These are phyloP conservation scores for Scytalidium lignicola DNA, from an alignment of 2,329 filamentous ascomycete genomes.

Conservation along the genomic window DNA sequence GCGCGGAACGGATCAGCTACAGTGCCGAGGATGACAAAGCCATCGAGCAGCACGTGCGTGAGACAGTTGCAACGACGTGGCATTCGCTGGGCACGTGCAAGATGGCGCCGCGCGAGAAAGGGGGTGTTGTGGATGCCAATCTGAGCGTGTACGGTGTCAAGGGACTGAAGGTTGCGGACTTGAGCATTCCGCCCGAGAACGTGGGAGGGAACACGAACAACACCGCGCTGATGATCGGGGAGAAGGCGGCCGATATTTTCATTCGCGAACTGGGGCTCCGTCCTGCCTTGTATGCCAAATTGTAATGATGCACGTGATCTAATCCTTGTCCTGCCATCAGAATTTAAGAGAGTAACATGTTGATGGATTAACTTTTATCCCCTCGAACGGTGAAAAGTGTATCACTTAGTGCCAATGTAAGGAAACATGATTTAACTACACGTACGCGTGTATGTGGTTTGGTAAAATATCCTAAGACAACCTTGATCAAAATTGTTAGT, in stretches of 20 bases:
- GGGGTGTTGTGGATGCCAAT: conserved; percentile 29
- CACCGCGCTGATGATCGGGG: conserved; percentile 33
- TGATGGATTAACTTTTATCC: too few species aligned
- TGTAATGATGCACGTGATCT: too few species aligned
- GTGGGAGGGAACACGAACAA: conserved; percentile 38
- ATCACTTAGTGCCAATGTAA: too few species aligned
- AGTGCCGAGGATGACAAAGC: conserved; percentile 20
- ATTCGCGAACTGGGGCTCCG: conserved; percentile 29
- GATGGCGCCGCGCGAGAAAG: conserved; percentile 29
- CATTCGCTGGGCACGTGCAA: conserved; percentile 32
- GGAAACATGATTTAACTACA: too few species aligned
- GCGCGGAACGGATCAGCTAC: conserved; percentile 23
- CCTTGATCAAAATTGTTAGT: too few species aligned
- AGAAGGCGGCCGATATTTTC: conserved; percentile 32
- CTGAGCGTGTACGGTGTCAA: conserved; percentile 30
- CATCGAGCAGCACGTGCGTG: conserved; percentile 34
- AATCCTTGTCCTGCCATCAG: too few species aligned
- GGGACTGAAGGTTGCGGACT: conserved; percentile 35
- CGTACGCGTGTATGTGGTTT: too few species aligned
- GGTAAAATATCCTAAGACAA: too few species aligned
- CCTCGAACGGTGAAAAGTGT: too few species aligned
- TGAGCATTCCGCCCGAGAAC: conserved; percentile 32
- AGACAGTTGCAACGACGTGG: conserved; percentile 30
- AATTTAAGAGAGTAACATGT: too few species aligned
- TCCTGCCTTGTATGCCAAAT: too few species aligned